Base-by-base conservation (phyloP, 768 basidiomycete species). In the Boletellus ananiceps region DNA sequence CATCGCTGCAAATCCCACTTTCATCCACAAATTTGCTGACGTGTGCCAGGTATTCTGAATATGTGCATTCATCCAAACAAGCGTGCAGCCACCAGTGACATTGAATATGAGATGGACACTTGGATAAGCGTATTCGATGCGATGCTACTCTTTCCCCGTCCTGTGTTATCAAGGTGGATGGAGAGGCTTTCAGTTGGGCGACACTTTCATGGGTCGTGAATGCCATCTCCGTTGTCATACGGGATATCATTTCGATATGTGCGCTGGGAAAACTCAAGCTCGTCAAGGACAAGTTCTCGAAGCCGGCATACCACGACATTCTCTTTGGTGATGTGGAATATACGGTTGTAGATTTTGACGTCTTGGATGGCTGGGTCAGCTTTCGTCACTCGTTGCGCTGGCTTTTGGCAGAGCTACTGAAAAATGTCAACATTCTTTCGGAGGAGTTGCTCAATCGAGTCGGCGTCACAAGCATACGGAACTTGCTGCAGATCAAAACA, bases 41-140 rank as follows among this genome's bases (percentile, higher is more conserved):
- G 86, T 91, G 7, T 87, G 93, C 67, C 81, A 86, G 56, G 72
- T 97, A 37, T 99, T 98, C 74, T n/a, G n/a, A n/a, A n/a, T n/a
- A 88, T 91, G 81, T 91, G 89, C 55, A 78, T 97, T 61, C 93
- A 95, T 62, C 86, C 93, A 2, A 93, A 93, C 67, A 83, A 84
- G 57, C 81, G 95, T 15, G 91, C 87, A n/a, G 81, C 76, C 5
- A 77, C 79, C 25, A 85, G 74, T 44, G 95, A 98, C 58, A 82
- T 99, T 58, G 95, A 97, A 66, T 99, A 89, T 70, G 96, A 99
- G 71, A 87, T 88, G 27, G 96, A 99, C 57, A 86, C 87, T 16
- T 96, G 94, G 95, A 91, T 96, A 54, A 89, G 86, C 58, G 91
- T 96, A 12, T 98, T 98, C 69, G 93, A 94, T 57, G 87, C 69